Evolutionary conservation across 345 rosid genomes (phyloP).

Genomic region (Rhodamnia rubescens): DNA sequence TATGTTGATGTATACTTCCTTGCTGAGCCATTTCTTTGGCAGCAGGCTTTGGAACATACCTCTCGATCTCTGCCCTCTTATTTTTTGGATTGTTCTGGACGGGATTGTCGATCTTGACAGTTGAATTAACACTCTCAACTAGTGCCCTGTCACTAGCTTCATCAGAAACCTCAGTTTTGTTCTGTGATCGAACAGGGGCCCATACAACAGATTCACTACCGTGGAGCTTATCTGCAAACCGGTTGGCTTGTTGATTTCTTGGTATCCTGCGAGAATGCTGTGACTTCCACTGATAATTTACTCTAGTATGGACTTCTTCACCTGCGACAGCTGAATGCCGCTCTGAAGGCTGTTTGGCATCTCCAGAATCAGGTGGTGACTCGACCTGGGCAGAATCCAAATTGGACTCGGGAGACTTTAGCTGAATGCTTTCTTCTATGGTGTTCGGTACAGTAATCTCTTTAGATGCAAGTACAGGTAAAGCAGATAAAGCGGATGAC

Average conservation of each 20-base stretch:
- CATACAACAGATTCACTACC: constrained; percentile 55
- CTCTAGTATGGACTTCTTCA: constrained; percentile 43
- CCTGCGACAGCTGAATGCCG: constrained; percentile 25
- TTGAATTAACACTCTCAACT: constrained; percentile 25
- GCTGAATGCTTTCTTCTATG: constrained; percentile 24
- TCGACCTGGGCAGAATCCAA: constrained; percentile 12
- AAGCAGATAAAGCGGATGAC: constrained; percentile 18
- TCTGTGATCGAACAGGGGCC: constrained; percentile 75
- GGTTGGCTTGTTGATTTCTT: constrained; percentile 38
- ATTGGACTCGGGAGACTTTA: constrained; percentile 28
- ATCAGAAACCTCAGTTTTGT: constrained; percentile 42
- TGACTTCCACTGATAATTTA: constrained; percentile 50
- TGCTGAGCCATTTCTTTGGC: constrained; percentile 85
- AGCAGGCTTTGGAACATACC: constrained; percentile 75
- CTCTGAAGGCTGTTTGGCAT: constrained; percentile 36
- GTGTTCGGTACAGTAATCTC: constrained; percentile 18
- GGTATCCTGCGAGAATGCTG: constrained; percentile 52
- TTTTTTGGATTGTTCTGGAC: constrained; percentile 48
- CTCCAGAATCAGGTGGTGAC: constrained; percentile 20
- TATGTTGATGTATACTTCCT: constrained; percentile 30
- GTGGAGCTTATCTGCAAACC: constrained; percentile 43
- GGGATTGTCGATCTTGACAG: constrained; percentile 38
- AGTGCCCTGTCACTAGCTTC: constrained; percentile 27
- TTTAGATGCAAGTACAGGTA: constrained; percentile 15
- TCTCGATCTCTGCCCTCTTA: constrained; percentile 89